Base-by-base conservation (phyloP, 306 rosid genomes). In the Glycine latifolia region DNA sequence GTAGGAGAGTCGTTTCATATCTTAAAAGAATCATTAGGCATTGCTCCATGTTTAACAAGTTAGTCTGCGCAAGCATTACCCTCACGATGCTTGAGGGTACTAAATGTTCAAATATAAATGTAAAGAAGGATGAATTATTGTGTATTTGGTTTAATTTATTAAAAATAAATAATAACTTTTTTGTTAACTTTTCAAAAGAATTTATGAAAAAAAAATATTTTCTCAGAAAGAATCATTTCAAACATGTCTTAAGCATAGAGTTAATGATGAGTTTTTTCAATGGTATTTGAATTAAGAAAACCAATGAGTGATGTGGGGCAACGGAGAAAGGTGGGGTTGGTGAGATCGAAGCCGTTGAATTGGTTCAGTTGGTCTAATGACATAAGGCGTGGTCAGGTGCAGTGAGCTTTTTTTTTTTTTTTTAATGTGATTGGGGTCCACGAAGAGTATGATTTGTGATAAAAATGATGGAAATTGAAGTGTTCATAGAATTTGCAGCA, bases 251-350 rank as follows among this genome's bases (percentile, higher is more conserved):
- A 66, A 11, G 58, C 17, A 5, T n/a, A 49, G 53, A 68, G 63
- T 68, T 37, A 60, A 83, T 73, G 65, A 75, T 71, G 61, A 4
- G 59, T 9, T 11, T 72, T 73, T 59, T 10, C 17, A 50, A 26
- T 37, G 46, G 73, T 5, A 52, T 63, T 20, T 78, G 66, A 47
- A 61, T 67, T 82, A 73, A 65, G 43, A 49, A 81, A 77, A 16
- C 43, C 8, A 60, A 68, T 82, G 84, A 80, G 70, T 79, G 52
- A 49, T 3, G 82, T 70, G 72, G 88, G 84, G 39, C 72, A 59
- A 61, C 0, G 10, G 43, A 54, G 31, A 46, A 60, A 35, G 61
- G 59, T 43, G 14, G 49, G n/a, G 85, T 49, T 55, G 82, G 13
- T 37, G 56, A 44, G 67, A 84, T 84, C 68, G n/a, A 46, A 69